phyloP scores from a whole-genome alignment of 106 monocot species.

The Apostasia shenzhenica region DNA sequence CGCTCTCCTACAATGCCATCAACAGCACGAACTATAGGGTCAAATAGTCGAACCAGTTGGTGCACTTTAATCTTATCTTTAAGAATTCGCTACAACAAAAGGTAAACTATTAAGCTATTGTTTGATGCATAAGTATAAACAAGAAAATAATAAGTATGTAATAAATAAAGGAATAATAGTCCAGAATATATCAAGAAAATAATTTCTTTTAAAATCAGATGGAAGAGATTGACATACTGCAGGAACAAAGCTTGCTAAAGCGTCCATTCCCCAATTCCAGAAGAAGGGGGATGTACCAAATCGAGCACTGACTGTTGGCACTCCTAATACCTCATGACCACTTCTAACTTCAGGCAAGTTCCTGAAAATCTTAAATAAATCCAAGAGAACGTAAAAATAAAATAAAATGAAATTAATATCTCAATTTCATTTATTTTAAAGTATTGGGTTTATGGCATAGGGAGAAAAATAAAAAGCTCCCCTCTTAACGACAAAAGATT shows the following conservation, averaged over 20 bases:
- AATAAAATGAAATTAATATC: not conserved
- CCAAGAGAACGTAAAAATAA: not conserved
- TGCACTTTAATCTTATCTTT: constrained; percentile 67
- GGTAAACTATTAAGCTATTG: not conserved
- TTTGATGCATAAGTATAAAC: no score
- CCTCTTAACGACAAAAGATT: no score
- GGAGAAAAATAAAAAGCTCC: no score
- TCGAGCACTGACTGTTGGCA: constrained; percentile 91
- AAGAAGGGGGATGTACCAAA: constrained; percentile 94
- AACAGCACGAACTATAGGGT: constrained; percentile 75
- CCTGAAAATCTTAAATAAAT: constrained; percentile 22
- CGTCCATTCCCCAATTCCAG: constrained; percentile 97
- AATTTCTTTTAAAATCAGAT: not conserved
- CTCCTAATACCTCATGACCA: constrained; percentile 73
- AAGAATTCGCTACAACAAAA: constrained; percentile 51
- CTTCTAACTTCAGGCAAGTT: constrained; percentile 91
- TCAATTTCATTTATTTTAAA: no score
- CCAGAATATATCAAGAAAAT: constrained; percentile 1
- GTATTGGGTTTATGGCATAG: no score
- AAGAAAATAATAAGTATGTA: no score
- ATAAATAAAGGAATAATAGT: not conserved
- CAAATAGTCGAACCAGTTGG: constrained; percentile 59
- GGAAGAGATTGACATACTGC: constrained; percentile 32
- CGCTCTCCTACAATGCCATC: constrained; percentile 84
- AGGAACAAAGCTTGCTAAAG: constrained; percentile 68